phyloP scores from a whole-genome alignment of 1,284 basidiomycete genomes.

The Tylopilus sp. region DNA sequence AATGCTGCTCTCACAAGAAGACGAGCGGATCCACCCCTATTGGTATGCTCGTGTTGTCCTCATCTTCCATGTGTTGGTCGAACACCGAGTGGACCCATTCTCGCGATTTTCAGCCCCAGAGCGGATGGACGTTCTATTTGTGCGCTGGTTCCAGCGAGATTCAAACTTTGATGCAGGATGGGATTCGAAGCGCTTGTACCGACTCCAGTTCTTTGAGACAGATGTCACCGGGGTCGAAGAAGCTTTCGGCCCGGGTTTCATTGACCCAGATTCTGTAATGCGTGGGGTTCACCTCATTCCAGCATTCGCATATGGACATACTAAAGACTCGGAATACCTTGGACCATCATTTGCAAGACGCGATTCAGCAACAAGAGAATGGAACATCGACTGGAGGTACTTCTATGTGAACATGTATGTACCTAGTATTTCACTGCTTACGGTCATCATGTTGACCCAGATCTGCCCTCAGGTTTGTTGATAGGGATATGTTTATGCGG shows the following conservation, averaged over 20 bases:
- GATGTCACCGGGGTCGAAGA: not conserved
- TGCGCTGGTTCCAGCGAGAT: slow-evolving; percentile 10
- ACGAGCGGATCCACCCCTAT: slow-evolving; percentile 6
- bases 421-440: too few relatives aligned
- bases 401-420: slow-evolving; percentile 51
- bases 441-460: too few relatives aligned
- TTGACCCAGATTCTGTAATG: slow-evolving; percentile 41
- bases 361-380: slow-evolving; percentile 6
- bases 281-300: slow-evolving; percentile 27
- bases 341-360: slow-evolving; percentile 18
- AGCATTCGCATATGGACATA: slow-evolving; percentile 29
- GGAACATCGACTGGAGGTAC: slow-evolving; percentile 44
- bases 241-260: slow-evolving; percentile 47
- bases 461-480: too few relatives aligned
- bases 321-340: too few relatives aligned
- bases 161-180: too few relatives aligned
- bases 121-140: slow-evolving; percentile 4
- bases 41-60: slow-evolving; percentile 5
- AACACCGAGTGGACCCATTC: too few relatives aligned
- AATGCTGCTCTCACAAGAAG: slow-evolving; percentile 10
- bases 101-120: too few relatives aligned
- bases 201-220: slow-evolving; percentile 25
- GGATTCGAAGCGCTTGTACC: too few relatives aligned
- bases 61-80: slow-evolving; percentile 4
- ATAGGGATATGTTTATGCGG: too few relatives aligned